Conservation (phyloP, 2,329 filamentous ascomycete genomes). For the Parastagonospora nodorum region DNA sequence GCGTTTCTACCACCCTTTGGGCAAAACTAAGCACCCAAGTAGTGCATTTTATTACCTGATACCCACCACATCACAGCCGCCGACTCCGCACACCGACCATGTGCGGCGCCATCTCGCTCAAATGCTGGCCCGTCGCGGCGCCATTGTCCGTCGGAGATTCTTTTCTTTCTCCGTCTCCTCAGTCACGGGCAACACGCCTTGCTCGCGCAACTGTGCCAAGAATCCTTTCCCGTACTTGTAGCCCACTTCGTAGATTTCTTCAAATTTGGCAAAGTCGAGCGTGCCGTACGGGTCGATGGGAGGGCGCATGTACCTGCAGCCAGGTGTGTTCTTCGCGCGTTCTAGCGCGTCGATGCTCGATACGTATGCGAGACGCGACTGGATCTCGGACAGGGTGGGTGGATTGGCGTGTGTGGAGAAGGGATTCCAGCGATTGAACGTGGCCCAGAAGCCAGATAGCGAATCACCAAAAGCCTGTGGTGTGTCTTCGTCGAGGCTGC, state of each 20-base stretch:
- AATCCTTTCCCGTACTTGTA: constrained; percentile 85
- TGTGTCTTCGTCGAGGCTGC: constrained; percentile 86
- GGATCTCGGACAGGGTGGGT: constrained; percentile 93
- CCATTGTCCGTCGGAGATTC: constrained; percentile 59
- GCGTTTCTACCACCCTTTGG: constrained; percentile 18
- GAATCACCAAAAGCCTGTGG: constrained; percentile 94
- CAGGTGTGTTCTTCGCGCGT: constrained; percentile 85
- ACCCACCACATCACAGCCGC: constrained; percentile 6
- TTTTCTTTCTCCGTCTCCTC: constrained; percentile 58
- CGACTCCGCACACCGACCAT: constrained; percentile 11
- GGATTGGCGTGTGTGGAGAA: constrained; percentile 89
- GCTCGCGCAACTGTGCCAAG: constrained; percentile 73
- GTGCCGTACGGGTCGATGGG: constrained; percentile 94
- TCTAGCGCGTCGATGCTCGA: constrained; percentile 93
- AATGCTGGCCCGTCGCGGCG: constrained; percentile 55
- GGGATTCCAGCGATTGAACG: constrained; percentile 95
- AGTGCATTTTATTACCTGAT: constrained; percentile 24
- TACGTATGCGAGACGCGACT: constrained; percentile 92
- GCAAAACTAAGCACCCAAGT: constrained; percentile 16
- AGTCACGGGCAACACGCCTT: constrained; percentile 71
- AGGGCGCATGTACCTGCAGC: constrained; percentile 95
- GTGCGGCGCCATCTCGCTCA: constrained; percentile 1
- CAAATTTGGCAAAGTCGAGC: constrained; percentile 94
- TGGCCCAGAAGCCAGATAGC: constrained; percentile 92
- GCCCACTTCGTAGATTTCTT: constrained; percentile 91